phyloP scores from a whole-genome alignment of 148 eudicot species.

The Diospyros kaki region DNA sequence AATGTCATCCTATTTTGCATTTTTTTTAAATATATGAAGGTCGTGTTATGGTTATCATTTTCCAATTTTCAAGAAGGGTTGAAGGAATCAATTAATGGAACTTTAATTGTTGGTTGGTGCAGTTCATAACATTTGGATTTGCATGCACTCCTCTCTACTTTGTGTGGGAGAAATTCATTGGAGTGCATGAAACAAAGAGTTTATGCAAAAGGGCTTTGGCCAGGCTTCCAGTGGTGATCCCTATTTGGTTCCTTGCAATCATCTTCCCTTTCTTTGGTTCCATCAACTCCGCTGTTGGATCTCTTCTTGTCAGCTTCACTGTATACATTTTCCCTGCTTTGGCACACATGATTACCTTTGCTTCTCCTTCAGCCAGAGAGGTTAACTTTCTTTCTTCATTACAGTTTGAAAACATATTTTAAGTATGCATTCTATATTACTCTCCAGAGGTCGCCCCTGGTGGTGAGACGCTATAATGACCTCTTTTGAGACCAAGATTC shows the following conservation, averaged over 20 bases:
- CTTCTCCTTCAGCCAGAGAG: conserved; percentile 23
- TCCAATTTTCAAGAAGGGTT: no score
- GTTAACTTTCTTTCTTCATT: conserved; percentile 6
- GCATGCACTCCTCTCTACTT: conserved; percentile 27
- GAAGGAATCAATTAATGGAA: no score
- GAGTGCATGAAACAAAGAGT: conserved; percentile 29
- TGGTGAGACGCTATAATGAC: no score
- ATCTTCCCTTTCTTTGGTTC: conserved; percentile 31
- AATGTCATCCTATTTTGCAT: no score
- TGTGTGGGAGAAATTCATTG: conserved; percentile 30
- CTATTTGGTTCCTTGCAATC: conserved; percentile 28
- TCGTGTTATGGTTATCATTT: no score
- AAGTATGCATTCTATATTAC: no score
- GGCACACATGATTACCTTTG: conserved; percentile 28
- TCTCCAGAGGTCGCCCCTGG: no score
- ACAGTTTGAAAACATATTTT: no score
- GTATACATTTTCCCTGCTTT: conserved; percentile 26
- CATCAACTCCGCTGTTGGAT: conserved; percentile 30
- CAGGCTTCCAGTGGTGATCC: conserved; percentile 28
- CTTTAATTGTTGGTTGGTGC: no score
- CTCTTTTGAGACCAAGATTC: no score
- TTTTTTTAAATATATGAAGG: no score
- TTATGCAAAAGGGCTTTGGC: conserved; percentile 23
- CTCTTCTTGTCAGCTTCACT: conserved; percentile 28
- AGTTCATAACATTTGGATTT: conserved; percentile 30